phyloP scores from a whole-genome alignment of 2,329 filamentous ascomycete species.

The Fusarium sp. region DNA sequence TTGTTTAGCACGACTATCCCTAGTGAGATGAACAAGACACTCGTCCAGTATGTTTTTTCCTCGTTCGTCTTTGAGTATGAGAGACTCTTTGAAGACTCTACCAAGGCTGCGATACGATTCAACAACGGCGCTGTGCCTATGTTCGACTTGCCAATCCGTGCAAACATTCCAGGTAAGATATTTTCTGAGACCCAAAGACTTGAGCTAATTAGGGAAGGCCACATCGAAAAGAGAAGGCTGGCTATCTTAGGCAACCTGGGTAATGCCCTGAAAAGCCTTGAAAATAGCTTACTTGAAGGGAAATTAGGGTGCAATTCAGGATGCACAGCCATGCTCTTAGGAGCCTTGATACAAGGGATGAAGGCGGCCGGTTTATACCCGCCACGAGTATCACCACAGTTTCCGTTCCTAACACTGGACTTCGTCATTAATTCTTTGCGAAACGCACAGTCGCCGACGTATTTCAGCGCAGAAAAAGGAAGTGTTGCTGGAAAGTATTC shows the following conservation, averaged over 20 bases:
- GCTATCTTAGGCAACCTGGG: fast-evolving
- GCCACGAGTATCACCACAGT: neutral
- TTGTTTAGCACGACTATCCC: fast-evolving
- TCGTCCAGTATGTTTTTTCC: neutral
- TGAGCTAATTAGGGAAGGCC: neutral
- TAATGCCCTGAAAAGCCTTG: neutral
- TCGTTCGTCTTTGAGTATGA: neutral
- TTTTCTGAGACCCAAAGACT: fast-evolving
- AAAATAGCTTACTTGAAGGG: neutral
- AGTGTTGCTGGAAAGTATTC: neutral
- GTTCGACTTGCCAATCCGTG: neutral
- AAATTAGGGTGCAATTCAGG: neutral
- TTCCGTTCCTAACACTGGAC: neutral
- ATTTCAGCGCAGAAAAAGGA: neutral
- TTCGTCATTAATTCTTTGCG: neutral
- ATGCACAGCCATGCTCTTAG: neutral
- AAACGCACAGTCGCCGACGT: neutral
- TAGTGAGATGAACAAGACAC: neutral
- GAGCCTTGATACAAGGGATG: neutral
- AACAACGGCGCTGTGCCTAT: neutral
- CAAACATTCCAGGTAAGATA: neutral
- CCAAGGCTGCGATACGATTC: neutral
- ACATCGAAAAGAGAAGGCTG: neutral
- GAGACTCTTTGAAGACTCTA: fast-evolving
- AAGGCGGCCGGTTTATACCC: neutral